A percentile compares a stretch with the other conserved stretches of the same genome.
Conservation (phyloP, 1,139 yeast genomes). For the Taphrina communis region DNA sequence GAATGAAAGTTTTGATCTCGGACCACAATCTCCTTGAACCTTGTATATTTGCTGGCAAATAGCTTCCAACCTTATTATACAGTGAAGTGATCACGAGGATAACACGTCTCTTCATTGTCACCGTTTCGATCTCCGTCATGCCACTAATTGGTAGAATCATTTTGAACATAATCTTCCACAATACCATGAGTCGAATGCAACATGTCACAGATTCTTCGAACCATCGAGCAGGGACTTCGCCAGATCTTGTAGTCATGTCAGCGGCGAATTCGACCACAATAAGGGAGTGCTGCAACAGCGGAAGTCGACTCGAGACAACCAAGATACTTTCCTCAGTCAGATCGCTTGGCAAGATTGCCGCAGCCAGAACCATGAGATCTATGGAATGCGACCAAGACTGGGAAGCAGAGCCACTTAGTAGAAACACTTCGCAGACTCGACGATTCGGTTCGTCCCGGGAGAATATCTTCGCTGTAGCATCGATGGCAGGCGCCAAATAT, state of each 20-base stretch:
- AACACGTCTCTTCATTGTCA: background rate
- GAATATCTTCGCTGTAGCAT: slow-evolving; percentile 31
- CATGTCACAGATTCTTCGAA: slow-evolving; percentile 1
- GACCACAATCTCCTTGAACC: background rate
- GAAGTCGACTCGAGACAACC: slow-evolving; percentile 5
- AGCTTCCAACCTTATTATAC: background rate
- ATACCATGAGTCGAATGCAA: slow-evolving; percentile 6
- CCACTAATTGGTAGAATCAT: background rate
- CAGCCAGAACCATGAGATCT: slow-evolving; percentile 12
- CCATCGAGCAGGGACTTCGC: slow-evolving; percentile 8
- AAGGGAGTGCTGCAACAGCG: slow-evolving; percentile 25
- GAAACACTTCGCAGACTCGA: slow-evolving; percentile 14
- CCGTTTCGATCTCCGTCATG: slow-evolving; percentile 3
- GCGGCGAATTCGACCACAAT: slow-evolving; percentile 29
- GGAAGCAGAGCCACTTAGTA: background rate
- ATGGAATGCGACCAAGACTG: background rate
- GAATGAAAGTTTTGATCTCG: slow-evolving; percentile 3
- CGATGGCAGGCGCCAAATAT: slow-evolving; percentile 30
- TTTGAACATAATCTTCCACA: slow-evolving; percentile 2
- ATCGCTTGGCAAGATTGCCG: slow-evolving; percentile 6
- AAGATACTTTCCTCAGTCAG: background rate
- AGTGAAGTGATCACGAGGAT: background rate
- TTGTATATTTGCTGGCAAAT: background rate
- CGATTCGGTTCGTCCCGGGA: slow-evolving; percentile 30
- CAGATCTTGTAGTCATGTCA: background rate